A percentile compares a stretch with the other conserved stretches of the same genome.
These are phyloP conservation scores for Cryoendolithus antarcticus DNA, from an alignment of 2,329 filamentous ascomycete species.

Conservation along the genomic window DNA sequence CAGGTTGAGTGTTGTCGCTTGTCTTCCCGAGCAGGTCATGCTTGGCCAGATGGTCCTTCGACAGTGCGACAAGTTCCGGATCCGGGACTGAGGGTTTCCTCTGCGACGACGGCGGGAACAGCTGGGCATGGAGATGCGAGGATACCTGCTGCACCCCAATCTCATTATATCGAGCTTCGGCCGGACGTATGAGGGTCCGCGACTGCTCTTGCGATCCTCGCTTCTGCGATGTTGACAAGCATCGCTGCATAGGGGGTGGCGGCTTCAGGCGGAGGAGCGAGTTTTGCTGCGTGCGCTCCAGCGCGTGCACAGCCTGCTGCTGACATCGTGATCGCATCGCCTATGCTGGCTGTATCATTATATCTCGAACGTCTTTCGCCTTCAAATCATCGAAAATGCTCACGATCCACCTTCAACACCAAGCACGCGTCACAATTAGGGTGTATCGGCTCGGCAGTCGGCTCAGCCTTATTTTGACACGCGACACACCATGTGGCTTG, in stretches of 20 bases:
- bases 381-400: background rate
- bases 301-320: conserved; percentile 16
- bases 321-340: conserved; percentile 23
- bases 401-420: too few species aligned
- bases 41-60: conserved; percentile 66
- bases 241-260: conserved; percentile 15
- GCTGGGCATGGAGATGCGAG: conserved; percentile 64
- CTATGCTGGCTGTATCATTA: background rate
- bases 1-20: conserved; percentile 57
- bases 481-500: too few species aligned
- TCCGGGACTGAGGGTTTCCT: conserved; percentile 53
- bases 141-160: conserved; percentile 93
- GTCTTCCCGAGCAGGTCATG: conserved; percentile 89
- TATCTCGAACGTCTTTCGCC: background rate
- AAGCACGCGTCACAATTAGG: too few species aligned
- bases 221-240: conserved; percentile 11
- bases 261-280: conserved; percentile 22
- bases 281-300: conserved; percentile 25
- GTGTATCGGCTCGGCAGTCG: too few species aligned
- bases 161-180: conserved; percentile 66
- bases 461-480: too few species aligned
- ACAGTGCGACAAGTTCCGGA: conserved; percentile 62
- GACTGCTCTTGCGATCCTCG: conserved; percentile 5
- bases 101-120: conserved; percentile 53
- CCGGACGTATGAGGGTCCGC: conserved; percentile 24